These are phyloP conservation scores for Saccharomycopsis lassenensis DNA, from an alignment of 805 yeast species.

Conservation along the genomic window DNA sequence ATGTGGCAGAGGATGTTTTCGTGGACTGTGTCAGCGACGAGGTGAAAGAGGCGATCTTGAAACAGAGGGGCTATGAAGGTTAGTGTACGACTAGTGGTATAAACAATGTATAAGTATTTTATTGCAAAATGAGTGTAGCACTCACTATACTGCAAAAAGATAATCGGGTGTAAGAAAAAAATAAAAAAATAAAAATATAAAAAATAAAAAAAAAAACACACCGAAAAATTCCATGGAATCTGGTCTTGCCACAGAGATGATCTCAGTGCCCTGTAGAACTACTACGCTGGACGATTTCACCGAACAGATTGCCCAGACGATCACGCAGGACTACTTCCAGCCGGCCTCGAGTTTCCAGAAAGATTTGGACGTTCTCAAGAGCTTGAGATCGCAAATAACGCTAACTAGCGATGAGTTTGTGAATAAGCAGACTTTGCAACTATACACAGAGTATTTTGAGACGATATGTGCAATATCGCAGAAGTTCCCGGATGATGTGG, in stretches of 20 bases:
- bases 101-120: too few relatives aligned
- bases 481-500: constrained; percentile 55
- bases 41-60: constrained; percentile 45
- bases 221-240: too few relatives aligned
- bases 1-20: constrained; percentile 48
- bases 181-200: neutral
- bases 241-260: too few relatives aligned
- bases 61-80: too few relatives aligned
- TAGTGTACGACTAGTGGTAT: too few relatives aligned
- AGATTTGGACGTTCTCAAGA: constrained; percentile 34
- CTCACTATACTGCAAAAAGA: too few relatives aligned
- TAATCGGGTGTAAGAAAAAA: neutral
- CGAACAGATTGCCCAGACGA: constrained; percentile 30
- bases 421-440: constrained; percentile 27
- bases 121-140: too few relatives aligned
- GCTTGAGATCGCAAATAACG: constrained; percentile 32
- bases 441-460: constrained; percentile 40
- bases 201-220: constrained; percentile 12
- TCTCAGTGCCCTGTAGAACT: constrained; percentile 40
- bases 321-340: constrained; percentile 38
- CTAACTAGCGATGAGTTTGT: constrained; percentile 23
- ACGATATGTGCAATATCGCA: constrained; percentile 32
- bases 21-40: constrained; percentile 48
- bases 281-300: constrained; percentile 34
- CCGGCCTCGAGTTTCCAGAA: constrained; percentile 30